Base-by-base conservation (phyloP, 106 monocot genomes). In the Dioscorea dumetorum region DNA sequence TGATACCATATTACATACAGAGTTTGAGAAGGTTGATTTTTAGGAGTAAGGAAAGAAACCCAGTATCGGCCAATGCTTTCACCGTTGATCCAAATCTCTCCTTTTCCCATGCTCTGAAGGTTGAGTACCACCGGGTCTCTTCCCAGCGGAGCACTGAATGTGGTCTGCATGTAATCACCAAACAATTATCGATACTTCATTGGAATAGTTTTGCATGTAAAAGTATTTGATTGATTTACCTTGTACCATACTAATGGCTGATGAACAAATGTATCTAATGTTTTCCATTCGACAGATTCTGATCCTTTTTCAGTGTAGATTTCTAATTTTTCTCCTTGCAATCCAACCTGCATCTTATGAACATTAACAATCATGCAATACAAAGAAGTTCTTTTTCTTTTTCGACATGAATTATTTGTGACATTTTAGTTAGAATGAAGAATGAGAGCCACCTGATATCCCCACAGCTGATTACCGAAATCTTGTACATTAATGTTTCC, bases 31-130 rank as follows among this genome's bases (percentile, higher is more conserved):
- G 92, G 77, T 24, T 69, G 70, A 72, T 83, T 87, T 34, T 70
- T 80, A 3, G 86, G 74, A 49, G 80, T 80, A 60, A 62, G 84
- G 24, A 87, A 90, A 10, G 97, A 92, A 33, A 90, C 85, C 97
- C 97, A 99, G 48, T 90, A 99, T 31, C 92, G 79, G 50, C 97
- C 92, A 41, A 92, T 99, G 74, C 75, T 89, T 73, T 87, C 70
- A 52, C 97, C 97, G 67, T 99, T 99, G 49, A 99, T 62, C 89
- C 90, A 99, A 2, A 70, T 82, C 62, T 90, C 87, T 15, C 97
- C 97, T 77, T 99, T 99, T 1, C 92, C 81, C 97, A 99, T 99
- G 64, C 87, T 81, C 12, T 32, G 33, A 33, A 99, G 84, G 72
- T 99, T 81, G 8, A 99, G 78, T 8, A 76, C 89, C 19, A 92